Evolutionary conservation across 2,329 filamentous ascomycete species (phyloP).

Genomic region (Trichoderma pleuroti): DNA sequence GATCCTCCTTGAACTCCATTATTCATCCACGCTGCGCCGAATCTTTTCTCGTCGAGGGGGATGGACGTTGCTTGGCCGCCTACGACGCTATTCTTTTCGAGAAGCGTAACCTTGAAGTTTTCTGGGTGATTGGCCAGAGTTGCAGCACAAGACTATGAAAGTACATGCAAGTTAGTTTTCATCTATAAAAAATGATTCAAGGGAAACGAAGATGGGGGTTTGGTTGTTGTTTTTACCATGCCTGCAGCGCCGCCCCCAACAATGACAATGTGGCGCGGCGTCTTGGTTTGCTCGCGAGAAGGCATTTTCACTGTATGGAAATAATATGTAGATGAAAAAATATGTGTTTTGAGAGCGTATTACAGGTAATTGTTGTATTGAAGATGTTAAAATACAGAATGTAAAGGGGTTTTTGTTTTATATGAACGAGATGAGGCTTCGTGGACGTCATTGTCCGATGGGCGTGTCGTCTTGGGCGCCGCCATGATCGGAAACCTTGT

Average conservation of each 20-base stretch:
- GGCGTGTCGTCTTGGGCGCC: neutral
- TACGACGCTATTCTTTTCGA: conserved; percentile 56
- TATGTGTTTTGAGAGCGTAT: neutral
- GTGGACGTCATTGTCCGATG: conserved; percentile 24
- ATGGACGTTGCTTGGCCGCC: conserved; percentile 61
- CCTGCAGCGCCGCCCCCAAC: conserved; percentile 62
- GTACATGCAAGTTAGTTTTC: neutral
- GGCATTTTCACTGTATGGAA: neutral
- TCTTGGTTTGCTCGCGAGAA: neutral
- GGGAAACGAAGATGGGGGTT: neutral
- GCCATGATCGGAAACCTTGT: conserved; percentile 10
- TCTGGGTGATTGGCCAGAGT: conserved; percentile 63
- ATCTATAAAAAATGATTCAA: neutral
- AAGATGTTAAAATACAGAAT: neutral
- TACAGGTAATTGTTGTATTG: neutral
- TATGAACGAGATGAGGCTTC: neutral
- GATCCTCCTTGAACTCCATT: conserved; percentile 61
- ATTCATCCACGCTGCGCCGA: conserved; percentile 59
- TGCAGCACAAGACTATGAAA: conserved; percentile 56
- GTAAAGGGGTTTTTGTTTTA: neutral
- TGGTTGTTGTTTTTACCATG: conserved; percentile 43
- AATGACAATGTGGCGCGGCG: conserved; percentile 50
- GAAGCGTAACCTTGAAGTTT: conserved; percentile 61
- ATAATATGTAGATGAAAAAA: neutral
- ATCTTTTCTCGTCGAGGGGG: conserved; percentile 51